Percentiles rank a stretch among this genome's conserved stretches.
Evolutionary conservation across 2,329 filamentous ascomycete genomes (phyloP).

Genomic region (Fusarium beomiforme): DNA sequence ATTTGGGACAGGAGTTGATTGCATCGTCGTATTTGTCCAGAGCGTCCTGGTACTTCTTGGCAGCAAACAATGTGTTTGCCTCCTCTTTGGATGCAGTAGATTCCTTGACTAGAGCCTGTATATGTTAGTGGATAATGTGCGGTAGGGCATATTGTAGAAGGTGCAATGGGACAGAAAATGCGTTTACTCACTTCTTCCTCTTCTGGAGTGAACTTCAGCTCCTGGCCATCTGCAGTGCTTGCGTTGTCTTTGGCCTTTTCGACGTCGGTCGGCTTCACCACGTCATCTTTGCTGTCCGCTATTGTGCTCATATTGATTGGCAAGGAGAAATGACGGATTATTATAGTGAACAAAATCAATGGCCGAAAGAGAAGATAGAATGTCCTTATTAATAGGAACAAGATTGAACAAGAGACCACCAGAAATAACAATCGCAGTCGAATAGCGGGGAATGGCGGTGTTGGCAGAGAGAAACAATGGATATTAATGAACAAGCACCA

Average conservation of each 20-base stretch:
- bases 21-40: conserved; percentile 86
- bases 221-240: conserved; percentile 36
- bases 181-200: conserved; percentile 63
- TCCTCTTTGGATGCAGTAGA: conserved; percentile 77
- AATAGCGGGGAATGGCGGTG: not conserved
- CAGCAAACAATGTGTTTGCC: conserved; percentile 83
- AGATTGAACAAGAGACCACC: not conserved
- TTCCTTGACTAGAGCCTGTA: conserved; percentile 72
- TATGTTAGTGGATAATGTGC: not conserved
- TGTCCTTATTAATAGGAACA: not conserved
- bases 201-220: conserved; percentile 59
- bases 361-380: no score
- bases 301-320: conserved; percentile 3
- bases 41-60: conserved; percentile 77
- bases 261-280: not conserved
- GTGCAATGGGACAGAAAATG: not conserved
- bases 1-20: conserved; percentile 79
- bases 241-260: not conserved
- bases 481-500: not conserved
- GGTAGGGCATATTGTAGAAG: not conserved
- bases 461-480: not conserved
- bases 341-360: not conserved
- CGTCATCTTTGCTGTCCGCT: not conserved
- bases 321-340: not conserved
- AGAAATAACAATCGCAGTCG: not conserved